Evolutionary conservation across 2,329 filamentous ascomycete species (phyloP).

Genomic region (Claviceps humidiphila): DNA sequence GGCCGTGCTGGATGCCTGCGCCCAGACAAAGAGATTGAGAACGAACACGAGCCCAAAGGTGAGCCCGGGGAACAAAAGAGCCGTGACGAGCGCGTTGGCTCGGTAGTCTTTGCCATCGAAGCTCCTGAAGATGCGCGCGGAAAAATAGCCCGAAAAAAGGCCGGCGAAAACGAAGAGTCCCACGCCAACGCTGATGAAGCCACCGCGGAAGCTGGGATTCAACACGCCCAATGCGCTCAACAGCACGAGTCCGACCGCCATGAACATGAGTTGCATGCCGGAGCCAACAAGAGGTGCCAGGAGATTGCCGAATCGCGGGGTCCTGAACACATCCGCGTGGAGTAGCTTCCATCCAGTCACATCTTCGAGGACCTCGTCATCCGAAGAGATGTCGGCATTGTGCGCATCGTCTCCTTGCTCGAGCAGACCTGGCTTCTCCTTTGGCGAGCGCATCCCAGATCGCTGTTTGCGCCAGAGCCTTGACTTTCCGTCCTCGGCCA

Average conservation of each 20-base stretch:
- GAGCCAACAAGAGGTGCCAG: constrained; percentile 73
- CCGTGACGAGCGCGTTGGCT: constrained; percentile 66
- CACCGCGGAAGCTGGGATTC: constrained; percentile 81
- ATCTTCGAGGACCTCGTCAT: constrained; percentile 55
- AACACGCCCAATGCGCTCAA: constrained; percentile 65
- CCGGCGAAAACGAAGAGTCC: constrained; percentile 76
- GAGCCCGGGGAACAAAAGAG: constrained; percentile 65
- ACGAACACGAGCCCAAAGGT: constrained; percentile 64
- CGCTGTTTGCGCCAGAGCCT: constrained; percentile 36
- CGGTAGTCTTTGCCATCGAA: constrained; percentile 65
- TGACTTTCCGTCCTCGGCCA: constrained; percentile 52
- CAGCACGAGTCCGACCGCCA: constrained; percentile 58
- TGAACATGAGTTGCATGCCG: constrained; percentile 75
- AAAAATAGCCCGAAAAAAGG: constrained; percentile 78
- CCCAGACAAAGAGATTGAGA: constrained; percentile 81
- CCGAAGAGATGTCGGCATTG: constrained; percentile 39
- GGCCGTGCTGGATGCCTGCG: constrained; percentile 75
- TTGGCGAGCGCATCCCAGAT: constrained; percentile 15
- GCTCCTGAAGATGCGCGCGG: constrained; percentile 68
- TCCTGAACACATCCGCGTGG: constrained; percentile 76
- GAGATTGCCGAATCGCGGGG: constrained; percentile 55
- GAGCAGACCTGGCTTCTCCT: constrained; percentile 46
- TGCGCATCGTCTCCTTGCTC: constrained; percentile 43
- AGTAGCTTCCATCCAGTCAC: constrained; percentile 79
- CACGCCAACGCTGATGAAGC: constrained; percentile 73